Percentiles rank a stretch among this genome's conserved stretches.
Conservation (phyloP, 2,329 filamentous ascomycete genomes). For the Raffaelea albimanens region DNA sequence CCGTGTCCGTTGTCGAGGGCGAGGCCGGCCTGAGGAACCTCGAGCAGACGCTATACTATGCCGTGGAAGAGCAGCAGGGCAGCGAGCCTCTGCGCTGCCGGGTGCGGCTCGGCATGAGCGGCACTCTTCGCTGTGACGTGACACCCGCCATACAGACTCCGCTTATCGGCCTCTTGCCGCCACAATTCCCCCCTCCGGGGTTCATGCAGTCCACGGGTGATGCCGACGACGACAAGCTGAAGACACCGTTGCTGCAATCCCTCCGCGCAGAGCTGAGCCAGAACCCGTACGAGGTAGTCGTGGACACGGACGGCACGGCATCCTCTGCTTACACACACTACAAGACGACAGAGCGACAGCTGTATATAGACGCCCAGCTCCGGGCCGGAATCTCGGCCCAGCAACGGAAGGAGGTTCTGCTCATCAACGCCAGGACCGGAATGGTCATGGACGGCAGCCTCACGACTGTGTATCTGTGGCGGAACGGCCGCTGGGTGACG, state of each 20-base stretch:
- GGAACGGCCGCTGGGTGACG: conserved; percentile 66
- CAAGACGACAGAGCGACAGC: conserved; percentile 69
- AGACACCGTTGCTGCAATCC: background rate
- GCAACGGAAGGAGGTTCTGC: conserved; percentile 60
- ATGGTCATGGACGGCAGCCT: conserved; percentile 79
- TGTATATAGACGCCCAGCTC: conserved; percentile 62
- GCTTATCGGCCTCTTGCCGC: conserved; percentile 48
- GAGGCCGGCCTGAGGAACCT: conserved; percentile 34
- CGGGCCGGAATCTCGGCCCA: conserved; percentile 47
- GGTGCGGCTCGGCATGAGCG: conserved; percentile 41
- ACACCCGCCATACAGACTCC: conserved; percentile 27
- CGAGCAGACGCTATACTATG: conserved; percentile 18
- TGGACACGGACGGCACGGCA: conserved; percentile 31
- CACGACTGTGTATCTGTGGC: conserved; percentile 75
- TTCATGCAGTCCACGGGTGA: conserved; percentile 12
- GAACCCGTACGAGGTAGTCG: conserved; percentile 30
- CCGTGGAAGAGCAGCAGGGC: background rate
- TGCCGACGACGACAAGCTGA: background rate
- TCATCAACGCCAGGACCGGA: conserved; percentile 51
- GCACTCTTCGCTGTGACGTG: conserved; percentile 33
- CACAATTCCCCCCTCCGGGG: conserved; percentile 37
- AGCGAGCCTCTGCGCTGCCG: conserved; percentile 39
- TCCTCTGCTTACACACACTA: conserved; percentile 64
- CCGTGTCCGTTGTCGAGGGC: conserved; percentile 34
- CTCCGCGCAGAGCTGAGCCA: conserved; percentile 14